These are phyloP conservation scores for Reutealis trisperma DNA, from an alignment of 345 rosid genomes.

Conservation along the genomic window DNA sequence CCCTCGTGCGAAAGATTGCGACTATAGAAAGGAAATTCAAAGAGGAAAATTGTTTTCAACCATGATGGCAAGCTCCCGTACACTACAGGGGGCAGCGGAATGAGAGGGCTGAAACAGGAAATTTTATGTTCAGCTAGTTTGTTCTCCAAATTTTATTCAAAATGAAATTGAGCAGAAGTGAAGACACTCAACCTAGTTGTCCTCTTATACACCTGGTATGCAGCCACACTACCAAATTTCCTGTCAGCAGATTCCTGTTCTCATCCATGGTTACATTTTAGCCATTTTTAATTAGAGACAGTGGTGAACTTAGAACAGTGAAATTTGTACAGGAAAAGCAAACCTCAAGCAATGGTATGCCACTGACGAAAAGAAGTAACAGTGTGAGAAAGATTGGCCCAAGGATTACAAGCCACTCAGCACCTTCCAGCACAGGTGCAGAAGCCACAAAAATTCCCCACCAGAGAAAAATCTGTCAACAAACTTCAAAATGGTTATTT, in stretches of 20 bases:
- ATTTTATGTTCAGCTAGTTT: conserved; percentile 10
- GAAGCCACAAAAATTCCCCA: conserved; percentile 90
- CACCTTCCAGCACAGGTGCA: conserved; percentile 66
- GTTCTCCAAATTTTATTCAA: background rate
- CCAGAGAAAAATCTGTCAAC: conserved; percentile 72
- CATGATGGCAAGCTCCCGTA: conserved; percentile 74
- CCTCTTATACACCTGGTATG: conserved; percentile 67
- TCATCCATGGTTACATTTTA: background rate
- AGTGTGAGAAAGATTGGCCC: conserved; percentile 85
- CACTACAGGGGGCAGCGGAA: conserved; percentile 61
- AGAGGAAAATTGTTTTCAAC: conserved; percentile 64
- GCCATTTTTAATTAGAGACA: background rate
- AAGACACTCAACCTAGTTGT: conserved; percentile 57
- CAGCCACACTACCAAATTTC: conserved; percentile 64
- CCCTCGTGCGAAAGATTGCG: conserved; percentile 66
- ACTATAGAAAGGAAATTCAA: conserved; percentile 79
- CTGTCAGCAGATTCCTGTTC: conserved; percentile 81
- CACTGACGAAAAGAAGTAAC: conserved; percentile 84
- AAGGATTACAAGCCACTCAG: conserved; percentile 77
- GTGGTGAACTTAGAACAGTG: background rate
- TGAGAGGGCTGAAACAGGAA: conserved; percentile 68
- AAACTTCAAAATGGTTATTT: conserved; percentile 10
- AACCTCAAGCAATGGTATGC: conserved; percentile 96
- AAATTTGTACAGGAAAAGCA: conserved; percentile 15
- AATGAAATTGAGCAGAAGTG: conserved; percentile 2